Evolutionary conservation across 441 rosid genomes (phyloP), one percentile per base, ranked within the genome.

Genomic region (Raphanus hybrid): DNA sequence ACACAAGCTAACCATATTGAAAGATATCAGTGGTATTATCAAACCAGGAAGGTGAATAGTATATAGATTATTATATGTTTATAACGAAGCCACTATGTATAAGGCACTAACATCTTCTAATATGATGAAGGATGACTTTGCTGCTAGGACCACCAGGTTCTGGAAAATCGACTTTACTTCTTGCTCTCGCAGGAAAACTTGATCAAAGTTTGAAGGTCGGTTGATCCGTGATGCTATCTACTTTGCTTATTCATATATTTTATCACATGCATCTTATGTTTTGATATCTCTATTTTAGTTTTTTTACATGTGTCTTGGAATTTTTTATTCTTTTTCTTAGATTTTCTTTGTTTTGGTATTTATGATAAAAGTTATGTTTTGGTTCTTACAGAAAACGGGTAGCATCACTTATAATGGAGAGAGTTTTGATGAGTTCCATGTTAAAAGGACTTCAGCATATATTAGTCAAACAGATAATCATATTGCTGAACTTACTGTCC

Each of bases 81-180:
- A 23, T 63, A 6, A 48, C 3, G 1, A 58, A 45, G 9, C 23
- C 37, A 62, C 57, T 52, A 12, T 75, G 37, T 34, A 43, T 20
- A 43, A 64, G 29, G 29, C 55, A 34, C 75, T 77, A 45, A 79
- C 1, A 69, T 39, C 20, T 68, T 2, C 23, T 26, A n/a, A 8
- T 65, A 16, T 65, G 69, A 60, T 62, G 71, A 63, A 94, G 98
- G 91, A 92, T 95, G 99, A 91, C 99, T 8, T 78, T 95, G 81
- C 88, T 95, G 14, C 82, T 93, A 70, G 99, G 98, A 80, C 98
- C 99, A 65, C 99, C 99, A 0, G 97, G 97, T 45, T 90, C 98
- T 0, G 99, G 98, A 8, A 93, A 93, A 84, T 91, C 98, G n/a
- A 82, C 94, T 29, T 84, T 93, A 79, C 93, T 95, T 43, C 79